A percentile compares a stretch with the other conserved stretches of the same genome.
phyloP scores from a whole-genome alignment of 2,329 filamentous ascomycete genomes.

The Lachnellula hyalina region DNA sequence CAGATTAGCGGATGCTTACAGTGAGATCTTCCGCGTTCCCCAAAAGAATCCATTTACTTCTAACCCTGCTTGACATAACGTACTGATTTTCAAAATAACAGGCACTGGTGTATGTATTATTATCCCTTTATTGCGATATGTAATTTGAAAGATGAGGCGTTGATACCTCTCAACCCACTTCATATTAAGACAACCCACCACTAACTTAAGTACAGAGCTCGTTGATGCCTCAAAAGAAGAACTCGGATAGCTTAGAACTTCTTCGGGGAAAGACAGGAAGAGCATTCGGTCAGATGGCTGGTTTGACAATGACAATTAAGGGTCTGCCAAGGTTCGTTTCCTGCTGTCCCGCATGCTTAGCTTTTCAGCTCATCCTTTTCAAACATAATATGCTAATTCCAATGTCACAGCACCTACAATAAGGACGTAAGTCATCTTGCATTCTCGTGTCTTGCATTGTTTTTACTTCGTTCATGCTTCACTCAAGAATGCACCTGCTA shows the following conservation, averaged over 20 bases:
- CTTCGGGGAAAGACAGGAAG: conserved; percentile 73
- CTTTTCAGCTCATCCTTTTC: background rate
- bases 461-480: background rate
- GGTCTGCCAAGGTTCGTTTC: conserved; percentile 7
- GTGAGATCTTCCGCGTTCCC: background rate
- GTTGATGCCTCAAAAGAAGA: conserved; percentile 63
- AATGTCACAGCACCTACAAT: conserved; percentile 80
- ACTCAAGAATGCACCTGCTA: conserved; percentile 26
- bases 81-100: background rate
- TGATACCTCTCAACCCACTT: background rate
- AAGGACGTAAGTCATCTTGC: conserved; percentile 58
- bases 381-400: conserved; percentile 13
- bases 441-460: background rate
- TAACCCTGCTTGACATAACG: background rate
- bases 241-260: conserved; percentile 67
- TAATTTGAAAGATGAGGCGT: background rate
- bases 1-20: conserved; percentile 69
- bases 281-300: conserved; percentile 76
- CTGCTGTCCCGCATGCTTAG: background rate
- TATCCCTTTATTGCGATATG: background rate
- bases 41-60: background rate
- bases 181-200: conserved; percentile 38
- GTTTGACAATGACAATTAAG: conserved; percentile 66
- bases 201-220: conserved; percentile 43
- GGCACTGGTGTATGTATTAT: background rate